A percentile compares a stretch with the other conserved stretches of the same genome.
These are phyloP conservation scores for Hanseniaspora osmophila DNA, from an alignment of 805 yeast genomes.

Conservation along the genomic window DNA sequence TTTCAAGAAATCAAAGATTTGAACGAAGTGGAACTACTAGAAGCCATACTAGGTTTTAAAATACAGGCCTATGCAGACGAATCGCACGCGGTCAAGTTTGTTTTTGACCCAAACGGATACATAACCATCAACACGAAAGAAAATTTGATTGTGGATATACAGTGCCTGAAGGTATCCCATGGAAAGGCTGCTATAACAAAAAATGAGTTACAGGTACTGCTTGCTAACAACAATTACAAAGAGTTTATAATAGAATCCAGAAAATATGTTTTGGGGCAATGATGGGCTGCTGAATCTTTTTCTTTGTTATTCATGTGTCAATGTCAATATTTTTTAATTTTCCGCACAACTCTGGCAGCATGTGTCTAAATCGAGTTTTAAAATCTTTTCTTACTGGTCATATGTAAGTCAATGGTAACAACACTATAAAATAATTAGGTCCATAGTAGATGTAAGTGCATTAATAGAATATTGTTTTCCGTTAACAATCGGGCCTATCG, in stretches of 20 bases:
- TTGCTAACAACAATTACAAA: slow-evolving; percentile 1
- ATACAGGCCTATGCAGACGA: slow-evolving; percentile 26
- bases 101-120: slow-evolving; percentile 22
- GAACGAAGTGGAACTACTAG: slow-evolving; percentile 28
- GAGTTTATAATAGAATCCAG: slow-evolving; percentile 3
- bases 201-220: not conserved
- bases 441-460: too few species aligned
- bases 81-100: slow-evolving; percentile 16
- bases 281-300: too few species aligned
- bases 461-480: too few species aligned
- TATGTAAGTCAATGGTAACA: too few species aligned
- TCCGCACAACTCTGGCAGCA: too few species aligned
- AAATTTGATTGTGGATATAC: slow-evolving; percentile 8
- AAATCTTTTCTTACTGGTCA: too few species aligned
- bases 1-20: slow-evolving; percentile 23
- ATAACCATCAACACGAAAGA: slow-evolving; percentile 34
- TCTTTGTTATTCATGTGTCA: too few species aligned
- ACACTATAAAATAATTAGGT: too few species aligned
- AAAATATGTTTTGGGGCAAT: not conserved
- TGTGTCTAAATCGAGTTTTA: too few species aligned
- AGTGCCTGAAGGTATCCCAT: slow-evolving; percentile 6
- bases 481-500: too few species aligned
- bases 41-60: slow-evolving; percentile 38
- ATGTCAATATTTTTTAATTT: too few species aligned
- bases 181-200: not conserved